Percentiles rank a stretch among this genome's conserved stretches.
These are phyloP conservation scores for Eucalyptus polyanthemos DNA, from an alignment of 345 rosid species.

Conservation along the genomic window DNA sequence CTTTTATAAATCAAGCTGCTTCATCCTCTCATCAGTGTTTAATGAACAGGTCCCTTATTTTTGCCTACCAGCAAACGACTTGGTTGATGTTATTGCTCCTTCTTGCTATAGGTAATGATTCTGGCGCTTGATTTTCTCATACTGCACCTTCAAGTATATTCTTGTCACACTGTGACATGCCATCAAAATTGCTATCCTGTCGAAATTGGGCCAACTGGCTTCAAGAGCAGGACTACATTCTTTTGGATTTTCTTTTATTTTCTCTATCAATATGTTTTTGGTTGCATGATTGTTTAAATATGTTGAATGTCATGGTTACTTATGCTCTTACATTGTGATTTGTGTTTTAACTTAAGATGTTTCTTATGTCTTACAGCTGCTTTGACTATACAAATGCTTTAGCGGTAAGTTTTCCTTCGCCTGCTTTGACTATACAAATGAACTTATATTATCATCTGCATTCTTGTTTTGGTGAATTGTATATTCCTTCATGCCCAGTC, in stretches of 20 bases:
- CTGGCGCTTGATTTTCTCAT: background rate
- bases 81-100: constrained; percentile 89
- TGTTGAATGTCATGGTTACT: background rate
- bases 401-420: constrained; percentile 53
- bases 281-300: background rate
- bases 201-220: background rate
- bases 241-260: background rate
- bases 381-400: constrained; percentile 95
- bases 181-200: background rate
- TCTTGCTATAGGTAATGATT: constrained; percentile 82
- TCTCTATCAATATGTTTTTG: background rate
- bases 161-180: background rate
- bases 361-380: constrained; percentile 45
- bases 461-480: background rate
- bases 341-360: background rate
- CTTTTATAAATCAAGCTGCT: constrained; percentile 12
- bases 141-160: background rate
- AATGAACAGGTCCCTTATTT: constrained; percentile 93
- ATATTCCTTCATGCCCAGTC: background rate
- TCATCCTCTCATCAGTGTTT: constrained; percentile 8
- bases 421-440: background rate
- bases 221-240: background rate
- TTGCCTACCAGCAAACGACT: constrained; percentile 90
- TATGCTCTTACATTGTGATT: background rate
- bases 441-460: background rate